Conservation (phyloP, 805 yeast genomes). For the Wickerhamiella alocasiicola region DNA sequence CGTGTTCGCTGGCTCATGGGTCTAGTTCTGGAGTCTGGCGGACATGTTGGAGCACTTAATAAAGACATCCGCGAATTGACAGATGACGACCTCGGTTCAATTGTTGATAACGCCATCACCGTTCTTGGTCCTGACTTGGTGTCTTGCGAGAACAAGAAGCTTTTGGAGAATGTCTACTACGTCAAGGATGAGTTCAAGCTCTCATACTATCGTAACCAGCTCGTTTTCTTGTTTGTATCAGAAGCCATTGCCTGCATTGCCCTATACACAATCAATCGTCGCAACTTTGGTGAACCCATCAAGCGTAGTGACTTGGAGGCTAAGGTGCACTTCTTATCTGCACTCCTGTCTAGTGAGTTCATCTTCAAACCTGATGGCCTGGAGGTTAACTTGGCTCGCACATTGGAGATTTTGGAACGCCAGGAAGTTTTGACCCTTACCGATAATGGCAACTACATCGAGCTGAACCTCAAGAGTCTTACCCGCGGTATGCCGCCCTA, state of each 20-base stretch:
- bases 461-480: slow-evolving; percentile 15
- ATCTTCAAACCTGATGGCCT: slow-evolving; percentile 30
- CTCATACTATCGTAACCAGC: slow-evolving; percentile 45
- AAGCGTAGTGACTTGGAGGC: slow-evolving; percentile 22
- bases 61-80: slow-evolving; percentile 18
- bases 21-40: slow-evolving; percentile 28
- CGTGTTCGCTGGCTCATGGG: slow-evolving; percentile 29
- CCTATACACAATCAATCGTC: slow-evolving; percentile 24
- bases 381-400: slow-evolving; percentile 24
- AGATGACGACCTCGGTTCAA: slow-evolving; percentile 21
- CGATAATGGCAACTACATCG: slow-evolving; percentile 18
- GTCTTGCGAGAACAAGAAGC: slow-evolving; percentile 23
- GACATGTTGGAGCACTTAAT: slow-evolving; percentile 29
- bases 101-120: slow-evolving; percentile 30
- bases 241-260: slow-evolving; percentile 38
- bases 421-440: slow-evolving; percentile 24
- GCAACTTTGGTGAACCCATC: slow-evolving; percentile 18
- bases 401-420: slow-evolving; percentile 23
- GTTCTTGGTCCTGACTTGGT: slow-evolving; percentile 31
- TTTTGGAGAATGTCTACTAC: slow-evolving; percentile 30
- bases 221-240: slow-evolving; percentile 41
- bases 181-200: slow-evolving; percentile 43
- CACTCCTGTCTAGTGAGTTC: slow-evolving; percentile 30
- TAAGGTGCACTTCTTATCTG: slow-evolving; percentile 28
- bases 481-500: slow-evolving; percentile 21